Conservation (phyloP, 768 basidiomycete species). For the Suillus lakei region DNA sequence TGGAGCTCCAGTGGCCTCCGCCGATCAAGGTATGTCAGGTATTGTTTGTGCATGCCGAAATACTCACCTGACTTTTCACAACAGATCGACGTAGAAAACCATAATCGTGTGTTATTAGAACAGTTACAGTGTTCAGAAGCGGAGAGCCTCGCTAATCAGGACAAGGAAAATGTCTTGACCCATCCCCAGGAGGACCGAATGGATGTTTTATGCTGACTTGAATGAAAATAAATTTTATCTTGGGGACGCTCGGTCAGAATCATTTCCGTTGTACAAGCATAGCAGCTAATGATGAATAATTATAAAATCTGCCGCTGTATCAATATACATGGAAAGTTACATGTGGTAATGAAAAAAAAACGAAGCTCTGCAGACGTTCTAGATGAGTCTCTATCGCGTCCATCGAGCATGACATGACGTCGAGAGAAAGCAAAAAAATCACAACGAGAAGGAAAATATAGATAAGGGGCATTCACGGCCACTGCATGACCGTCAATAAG, state of each 20-base stretch:
- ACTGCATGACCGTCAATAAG: conserved; percentile 6
- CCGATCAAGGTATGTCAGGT: conserved; percentile 16
- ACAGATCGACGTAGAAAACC: conserved; percentile 5
- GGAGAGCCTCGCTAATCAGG: neutral
- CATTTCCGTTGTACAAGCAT: neutral
- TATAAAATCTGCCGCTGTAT: neutral
- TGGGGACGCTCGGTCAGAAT: neutral
- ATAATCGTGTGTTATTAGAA: conserved; percentile 1
- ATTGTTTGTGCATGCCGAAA: conserved; percentile 7
- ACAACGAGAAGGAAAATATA: neutral
- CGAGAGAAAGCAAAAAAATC: neutral
- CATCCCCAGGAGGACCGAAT: neutral
- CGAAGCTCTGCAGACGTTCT: neutral
- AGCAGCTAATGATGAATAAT: neutral
- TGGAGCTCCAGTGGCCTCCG: conserved; percentile 32
- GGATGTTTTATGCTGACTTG: conserved; percentile 1
- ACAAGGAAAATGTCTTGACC: neutral
- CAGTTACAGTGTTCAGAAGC: neutral
- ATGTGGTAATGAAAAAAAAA: neutral
- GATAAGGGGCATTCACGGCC: neutral
- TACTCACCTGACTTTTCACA: conserved; percentile 26
- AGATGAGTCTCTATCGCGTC: conserved; percentile 1
- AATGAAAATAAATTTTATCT: neutral
- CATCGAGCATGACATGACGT: neutral
- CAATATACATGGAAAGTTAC: neutral